phyloP scores from a whole-genome alignment of 31 red algal genomes.

The Bonnemaisonia californica region DNA sequence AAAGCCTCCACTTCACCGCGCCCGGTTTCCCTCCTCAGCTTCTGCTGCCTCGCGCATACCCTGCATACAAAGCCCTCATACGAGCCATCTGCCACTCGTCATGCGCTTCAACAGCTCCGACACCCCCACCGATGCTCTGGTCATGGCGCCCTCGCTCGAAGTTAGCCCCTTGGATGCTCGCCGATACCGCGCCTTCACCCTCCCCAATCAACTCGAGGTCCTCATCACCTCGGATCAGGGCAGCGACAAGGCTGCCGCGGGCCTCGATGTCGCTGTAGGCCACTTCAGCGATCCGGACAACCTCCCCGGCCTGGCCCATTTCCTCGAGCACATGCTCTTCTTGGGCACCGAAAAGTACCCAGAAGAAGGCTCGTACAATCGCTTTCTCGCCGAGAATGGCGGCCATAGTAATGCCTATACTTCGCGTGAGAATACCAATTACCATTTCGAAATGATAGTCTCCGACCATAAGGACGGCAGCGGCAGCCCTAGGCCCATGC shows the following conservation, averaged over 20 bases:
- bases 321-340: conserved; percentile 97
- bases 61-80: too few relatives aligned
- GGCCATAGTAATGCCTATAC: conserved; percentile 94
- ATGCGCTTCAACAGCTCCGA: too few relatives aligned
- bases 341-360: conserved; percentile 98
- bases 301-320: conserved; percentile 91
- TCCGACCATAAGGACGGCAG: conserved; percentile 2
- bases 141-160: too few relatives aligned
- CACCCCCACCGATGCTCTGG: too few relatives aligned
- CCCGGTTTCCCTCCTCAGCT: too few relatives aligned
- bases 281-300: conserved; percentile 77
- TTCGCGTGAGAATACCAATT: conserved; percentile 85
- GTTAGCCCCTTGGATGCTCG: conserved; percentile 74
- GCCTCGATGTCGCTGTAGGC: conserved; percentile 85
- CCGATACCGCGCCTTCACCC: conserved; percentile 62
- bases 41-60: too few relatives aligned
- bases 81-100: too few relatives aligned
- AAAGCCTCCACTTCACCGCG: too few relatives aligned
- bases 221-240: conserved; percentile 69
- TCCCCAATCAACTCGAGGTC: conserved; percentile 78
- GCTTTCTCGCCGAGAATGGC: conserved; percentile 81
- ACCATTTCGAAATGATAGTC: conserved; percentile 72
- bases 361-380: conserved; percentile 83
- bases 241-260: conserved; percentile 87
- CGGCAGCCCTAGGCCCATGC: conserved; percentile 11